Base-by-base conservation (phyloP, 176 grass and related monocot species). In the Ensete glaucum region DNA sequence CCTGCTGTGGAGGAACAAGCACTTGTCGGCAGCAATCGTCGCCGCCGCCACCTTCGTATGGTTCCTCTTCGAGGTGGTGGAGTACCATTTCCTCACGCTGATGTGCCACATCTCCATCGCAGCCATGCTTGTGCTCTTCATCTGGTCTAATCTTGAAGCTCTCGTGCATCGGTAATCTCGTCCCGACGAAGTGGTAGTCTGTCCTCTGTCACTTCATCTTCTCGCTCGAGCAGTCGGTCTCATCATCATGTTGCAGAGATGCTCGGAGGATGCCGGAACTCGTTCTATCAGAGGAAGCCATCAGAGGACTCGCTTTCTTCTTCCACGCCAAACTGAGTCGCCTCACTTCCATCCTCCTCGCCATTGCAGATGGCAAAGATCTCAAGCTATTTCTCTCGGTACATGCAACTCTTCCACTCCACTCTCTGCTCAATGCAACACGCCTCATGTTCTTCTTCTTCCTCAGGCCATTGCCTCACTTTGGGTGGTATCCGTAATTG, bases 61-160 rank as follows among this genome's bases (percentile, higher is more conserved):
- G 95, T 85, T 94, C 67, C 74, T 98, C 10, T 94, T 98, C 57
- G 84, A 91, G 60, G 88, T 98, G 23, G 82, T 29, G n/a, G 95
- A 99, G 74, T 99, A 94, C 82, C 89, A 89, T 77, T 23, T 87
- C 53, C 67, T 91, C 14, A 80, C 88, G 5, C 86, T 99, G 53
- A 70, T 93, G 76, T 94, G 90, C 54, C 84, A 99, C 81, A 80
- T 89, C 54, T 85, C 71, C 19, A 81, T 99, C n/a, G 1, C 84
- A 22, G 86, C 80, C 11, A 86, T 99, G 88, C 73, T 94, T 73
- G 48, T 91, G 9, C 68, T 94, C 52, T 93, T 99, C 83, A 69
- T 84, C 13, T 89, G 84, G 88, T 86, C 86, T 56, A 83, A 85
- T 20, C 50, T 71, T 0, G 82, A 90, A 3, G 73, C 67, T 74